Conservation (phyloP, 176 grass and related monocot genomes). For the Ananas comosus region DNA sequence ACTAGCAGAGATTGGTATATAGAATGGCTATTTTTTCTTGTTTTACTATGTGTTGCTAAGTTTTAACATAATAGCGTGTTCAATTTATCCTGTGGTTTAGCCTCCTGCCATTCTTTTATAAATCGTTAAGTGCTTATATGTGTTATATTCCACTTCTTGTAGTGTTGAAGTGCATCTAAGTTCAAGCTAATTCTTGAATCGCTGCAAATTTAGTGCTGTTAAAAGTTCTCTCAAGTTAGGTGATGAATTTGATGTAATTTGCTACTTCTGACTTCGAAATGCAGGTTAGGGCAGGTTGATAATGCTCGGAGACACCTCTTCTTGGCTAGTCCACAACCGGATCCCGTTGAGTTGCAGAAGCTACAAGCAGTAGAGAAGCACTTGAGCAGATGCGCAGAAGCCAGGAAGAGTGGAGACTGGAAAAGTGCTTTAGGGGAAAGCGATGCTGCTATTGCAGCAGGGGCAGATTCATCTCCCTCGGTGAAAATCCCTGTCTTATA, state of each 20-base stretch:
- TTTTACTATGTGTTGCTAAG: too few species aligned
- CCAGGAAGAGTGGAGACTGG: conserved; percentile 67
- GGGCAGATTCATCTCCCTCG: conserved; percentile 76
- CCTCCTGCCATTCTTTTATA: conserved; percentile 17
- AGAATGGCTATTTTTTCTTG: too few species aligned
- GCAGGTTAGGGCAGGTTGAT: conserved; percentile 76
- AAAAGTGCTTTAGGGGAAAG: conserved; percentile 61
- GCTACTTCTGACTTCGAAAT: conserved; percentile 2
- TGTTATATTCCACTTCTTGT: conserved; percentile 1
- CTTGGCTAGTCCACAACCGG: conserved; percentile 47
- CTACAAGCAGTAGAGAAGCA: conserved; percentile 80
- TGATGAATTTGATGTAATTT: background rate
- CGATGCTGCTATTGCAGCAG: conserved; percentile 69
- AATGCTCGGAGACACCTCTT: conserved; percentile 78
- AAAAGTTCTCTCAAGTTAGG: too few species aligned
- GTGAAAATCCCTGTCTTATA: conserved; percentile 20
- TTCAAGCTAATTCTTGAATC: background rate
- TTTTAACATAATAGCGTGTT: background rate
- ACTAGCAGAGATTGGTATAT: too few species aligned
- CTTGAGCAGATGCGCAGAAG: conserved; percentile 64
- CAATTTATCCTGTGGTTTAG: conserved; percentile 13
- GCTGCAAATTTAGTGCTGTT: too few species aligned
- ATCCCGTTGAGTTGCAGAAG: conserved; percentile 70
- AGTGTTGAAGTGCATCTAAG: background rate
- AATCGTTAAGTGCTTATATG: background rate